These are phyloP conservation scores for Cornus kousa DNA, from an alignment of 148 eudicot genomes.

Conservation along the genomic window DNA sequence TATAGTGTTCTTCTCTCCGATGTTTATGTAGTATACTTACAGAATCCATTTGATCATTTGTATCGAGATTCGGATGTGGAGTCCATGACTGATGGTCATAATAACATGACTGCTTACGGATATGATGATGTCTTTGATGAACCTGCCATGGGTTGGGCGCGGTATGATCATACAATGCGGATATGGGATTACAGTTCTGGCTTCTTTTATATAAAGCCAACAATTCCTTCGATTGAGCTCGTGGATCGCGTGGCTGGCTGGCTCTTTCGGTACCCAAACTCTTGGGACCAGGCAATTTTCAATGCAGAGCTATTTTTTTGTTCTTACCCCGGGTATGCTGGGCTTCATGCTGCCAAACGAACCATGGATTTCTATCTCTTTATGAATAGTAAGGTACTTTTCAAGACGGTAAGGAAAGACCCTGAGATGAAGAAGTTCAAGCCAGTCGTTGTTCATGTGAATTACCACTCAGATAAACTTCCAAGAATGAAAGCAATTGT, in stretches of 20 bases:
- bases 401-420: slow-evolving; percentile 86
- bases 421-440: slow-evolving; percentile 59
- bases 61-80: slow-evolving; percentile 92
- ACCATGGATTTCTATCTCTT: slow-evolving; percentile 83
- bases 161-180: slow-evolving; percentile 95
- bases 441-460: slow-evolving; percentile 85
- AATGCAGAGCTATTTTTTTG: slow-evolving; percentile 87
- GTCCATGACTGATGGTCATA: slow-evolving; percentile 95
- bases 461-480: slow-evolving; percentile 90
- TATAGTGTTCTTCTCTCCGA: slow-evolving; percentile 88
- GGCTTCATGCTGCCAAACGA: slow-evolving; percentile 87
- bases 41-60: slow-evolving; percentile 82
- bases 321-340: slow-evolving; percentile 82
- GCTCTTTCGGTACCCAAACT: slow-evolving; percentile 45
- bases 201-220: slow-evolving; percentile 87
- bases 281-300: slow-evolving; percentile 98
- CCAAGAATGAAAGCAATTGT: slow-evolving; percentile 82
- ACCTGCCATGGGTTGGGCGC: slow-evolving; percentile 96
- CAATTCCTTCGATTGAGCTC: slow-evolving; percentile 86
- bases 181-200: slow-evolving; percentile 97
- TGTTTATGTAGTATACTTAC: slow-evolving; percentile 88
- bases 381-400: slow-evolving; percentile 93
- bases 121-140: slow-evolving; percentile 87
- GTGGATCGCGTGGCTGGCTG: slow-evolving; percentile 80
- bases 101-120: slow-evolving; percentile 84